Base-by-base conservation (phyloP, 345 rosid species). In the Xanthoceras sorbifolium region DNA sequence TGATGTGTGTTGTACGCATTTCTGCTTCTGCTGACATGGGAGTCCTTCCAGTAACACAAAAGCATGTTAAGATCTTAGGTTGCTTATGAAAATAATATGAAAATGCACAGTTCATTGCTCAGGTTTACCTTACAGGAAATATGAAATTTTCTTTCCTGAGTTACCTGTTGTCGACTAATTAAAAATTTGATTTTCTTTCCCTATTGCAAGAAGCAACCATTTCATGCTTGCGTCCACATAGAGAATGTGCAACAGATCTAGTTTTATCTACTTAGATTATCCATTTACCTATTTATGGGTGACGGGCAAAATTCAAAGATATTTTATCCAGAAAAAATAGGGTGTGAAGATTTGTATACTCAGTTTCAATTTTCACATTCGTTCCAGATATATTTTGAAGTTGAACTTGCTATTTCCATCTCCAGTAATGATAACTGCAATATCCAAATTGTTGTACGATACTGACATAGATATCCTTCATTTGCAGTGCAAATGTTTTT, bases 401-500 rank as follows among this genome's bases (percentile, higher is more conserved):
- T 55, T 55, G 61, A 22, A 55, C 61, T 55, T 44, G 32, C 5
- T 3, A 8, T 26, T 73, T 73, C 28, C 46, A 15, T 23, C 54
- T 64, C 34, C 32, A n/a, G 1, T 66, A 65, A 26, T 34, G 20
- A 18, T 28, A 54, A 26, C 46, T 28, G 11, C 20, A 50, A 26
- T 29, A 10, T 67, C 42, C 55, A 7, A 29, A 65, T 32, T 70
- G 26, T 15, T 79, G 23, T 59, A 25, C 17, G 42, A 55, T 10
- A 50, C 11, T 75, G 73, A 70, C 63, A 44, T 48, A 74, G 46
- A 44, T 72, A 48, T 62, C 40, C 15, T 60, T 80, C 25, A 50
- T 73, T 60, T 86, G 89, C 85, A 96, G 99, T 87, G 89, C 94
- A 34, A 92, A 82, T 76, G 99, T 94, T 66, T 97, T 97, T 71